Conservation (phyloP, 371 early-diverging fungal species). For the Apophysomyces elegans region DNA sequence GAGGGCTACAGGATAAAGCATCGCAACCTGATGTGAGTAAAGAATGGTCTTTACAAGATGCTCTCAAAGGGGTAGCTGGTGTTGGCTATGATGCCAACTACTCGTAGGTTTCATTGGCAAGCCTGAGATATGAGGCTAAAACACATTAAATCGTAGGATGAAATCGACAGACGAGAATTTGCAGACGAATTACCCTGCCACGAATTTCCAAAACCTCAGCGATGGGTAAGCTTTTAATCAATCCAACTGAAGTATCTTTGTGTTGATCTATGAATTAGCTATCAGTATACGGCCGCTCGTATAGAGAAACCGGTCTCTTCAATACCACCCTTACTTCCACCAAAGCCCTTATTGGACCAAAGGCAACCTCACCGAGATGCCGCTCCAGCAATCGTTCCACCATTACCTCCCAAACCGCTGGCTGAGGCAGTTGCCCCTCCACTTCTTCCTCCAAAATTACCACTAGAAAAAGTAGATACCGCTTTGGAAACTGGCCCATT, state of each 20-base stretch:
- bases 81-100: conserved; percentile 22
- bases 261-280: neutral
- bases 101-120: neutral
- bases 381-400: neutral
- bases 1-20: conserved; percentile 1
- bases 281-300: conserved; percentile 22
- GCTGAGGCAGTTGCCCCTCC: conserved; percentile 2
- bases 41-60: conserved; percentile 51
- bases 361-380: neutral
- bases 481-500: neutral
- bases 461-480: neutral
- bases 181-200: conserved; percentile 30
- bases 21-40: conserved; percentile 12
- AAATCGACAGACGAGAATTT: neutral
- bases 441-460: conserved; percentile 25
- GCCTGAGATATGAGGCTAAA: neutral
- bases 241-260: too few relatives aligned
- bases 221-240: conserved; percentile 31
- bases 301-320: conserved; percentile 13
- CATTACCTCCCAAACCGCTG: conserved; percentile 7
- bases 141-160: neutral
- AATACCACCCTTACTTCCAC: conserved; percentile 16
- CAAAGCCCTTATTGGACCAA: conserved; percentile 15
- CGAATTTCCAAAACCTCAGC: conserved; percentile 33
- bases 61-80: conserved; percentile 46